Evolutionary conservation across 768 basidiomycete genomes (phyloP).

Genomic region (Tremella fuciformis): DNA sequence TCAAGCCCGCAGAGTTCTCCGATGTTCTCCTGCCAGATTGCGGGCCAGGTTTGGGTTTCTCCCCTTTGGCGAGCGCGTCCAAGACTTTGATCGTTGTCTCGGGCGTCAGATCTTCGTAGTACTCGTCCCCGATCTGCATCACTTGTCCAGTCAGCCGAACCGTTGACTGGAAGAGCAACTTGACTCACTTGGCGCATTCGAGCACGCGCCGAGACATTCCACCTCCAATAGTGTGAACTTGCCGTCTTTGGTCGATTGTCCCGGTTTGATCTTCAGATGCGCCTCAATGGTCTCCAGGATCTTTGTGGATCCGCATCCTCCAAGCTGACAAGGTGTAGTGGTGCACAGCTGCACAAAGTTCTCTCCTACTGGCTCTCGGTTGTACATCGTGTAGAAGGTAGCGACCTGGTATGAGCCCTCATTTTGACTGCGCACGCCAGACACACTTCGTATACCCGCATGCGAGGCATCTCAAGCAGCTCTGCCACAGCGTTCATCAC

Average conservation of each 20-base stretch:
- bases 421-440: neutral
- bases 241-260: slow-evolving; percentile 89
- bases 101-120: slow-evolving; percentile 64
- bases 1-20: slow-evolving; percentile 90
- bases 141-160: slow-evolving; percentile 57
- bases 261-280: slow-evolving; percentile 80
- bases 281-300: slow-evolving; percentile 79
- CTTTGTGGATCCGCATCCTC: slow-evolving; percentile 71
- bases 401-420: slow-evolving; percentile 60
- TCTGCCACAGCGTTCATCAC: slow-evolving; percentile 99
- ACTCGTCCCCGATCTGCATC: slow-evolving; percentile 93
- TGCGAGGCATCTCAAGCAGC: slow-evolving; percentile 86
- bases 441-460: slow-evolving; percentile 87
- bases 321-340: slow-evolving; percentile 95
- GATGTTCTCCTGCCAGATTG: slow-evolving; percentile 81
- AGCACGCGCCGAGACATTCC: slow-evolving; percentile 97
- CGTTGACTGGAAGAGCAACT: neutral
- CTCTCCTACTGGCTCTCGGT: slow-evolving; percentile 89
- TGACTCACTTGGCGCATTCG: slow-evolving; percentile 62
- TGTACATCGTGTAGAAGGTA: slow-evolving; percentile 99
- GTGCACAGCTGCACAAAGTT: slow-evolving; percentile 98
- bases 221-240: slow-evolving; percentile 98
- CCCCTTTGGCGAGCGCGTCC: slow-evolving; percentile 57
- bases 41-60: slow-evolving; percentile 89
- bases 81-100: slow-evolving; percentile 55